Conservation (phyloP, 2,329 filamentous ascomycete genomes). For the Paramyrothecium roridum region DNA sequence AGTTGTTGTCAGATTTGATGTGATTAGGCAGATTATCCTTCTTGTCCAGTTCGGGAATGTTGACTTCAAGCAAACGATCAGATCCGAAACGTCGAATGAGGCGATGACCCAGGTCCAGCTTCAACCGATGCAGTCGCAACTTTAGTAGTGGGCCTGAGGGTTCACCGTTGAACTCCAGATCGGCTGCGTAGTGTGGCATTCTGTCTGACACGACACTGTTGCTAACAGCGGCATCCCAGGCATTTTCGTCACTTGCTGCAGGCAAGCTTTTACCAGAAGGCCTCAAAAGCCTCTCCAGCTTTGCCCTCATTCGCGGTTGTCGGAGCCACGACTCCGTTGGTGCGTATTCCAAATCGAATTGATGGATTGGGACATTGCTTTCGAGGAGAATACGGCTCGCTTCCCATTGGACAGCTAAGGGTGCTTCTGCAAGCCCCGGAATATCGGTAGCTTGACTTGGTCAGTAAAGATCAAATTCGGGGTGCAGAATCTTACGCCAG, state of each 20-base stretch:
- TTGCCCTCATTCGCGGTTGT: constrained; percentile 39
- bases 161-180: constrained; percentile 32
- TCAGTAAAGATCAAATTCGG: constrained; percentile 20
- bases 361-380: constrained; percentile 37
- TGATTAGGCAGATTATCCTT: constrained; percentile 20
- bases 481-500: constrained; percentile 35
- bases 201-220: constrained; percentile 22
- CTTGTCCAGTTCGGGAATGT: constrained; percentile 40
- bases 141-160: constrained; percentile 37
- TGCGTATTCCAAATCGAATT: constrained; percentile 32
- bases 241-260: constrained; percentile 35
- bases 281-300: constrained; percentile 31
- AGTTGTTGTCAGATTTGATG: constrained; percentile 25
- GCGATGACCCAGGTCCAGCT: constrained; percentile 47
- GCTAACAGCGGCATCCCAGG: constrained; percentile 42
- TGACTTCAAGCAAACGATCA: constrained; percentile 56
- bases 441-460: too few species aligned
- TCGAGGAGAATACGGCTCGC: constrained; percentile 43
- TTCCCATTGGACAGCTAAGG: constrained; percentile 51
- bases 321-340: constrained; percentile 33
- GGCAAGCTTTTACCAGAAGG: constrained; percentile 47
- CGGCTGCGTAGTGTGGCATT: constrained; percentile 39
- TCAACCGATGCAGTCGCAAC: constrained; percentile 45
- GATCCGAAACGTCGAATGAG: constrained; percentile 53
- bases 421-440: constrained; percentile 24